Evolutionary conservation across 2,329 filamentous ascomycete species (phyloP), one percentile per base, ranked within the genome.

Genomic region (Ceratocystis papillata): DNA sequence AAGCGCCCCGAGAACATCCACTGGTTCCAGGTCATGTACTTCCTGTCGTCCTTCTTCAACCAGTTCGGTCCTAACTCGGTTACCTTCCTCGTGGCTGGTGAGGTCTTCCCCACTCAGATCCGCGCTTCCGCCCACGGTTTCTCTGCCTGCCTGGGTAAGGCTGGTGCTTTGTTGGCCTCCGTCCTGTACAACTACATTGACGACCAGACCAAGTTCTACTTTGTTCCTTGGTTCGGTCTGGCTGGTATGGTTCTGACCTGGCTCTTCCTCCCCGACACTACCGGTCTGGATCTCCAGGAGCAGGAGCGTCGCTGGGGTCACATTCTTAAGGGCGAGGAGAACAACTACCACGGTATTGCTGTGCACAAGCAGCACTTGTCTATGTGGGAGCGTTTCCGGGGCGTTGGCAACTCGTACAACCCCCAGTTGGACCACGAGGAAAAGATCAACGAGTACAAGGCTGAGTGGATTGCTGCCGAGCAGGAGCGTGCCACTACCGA

Each of bases 1-100:
- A 90, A 83, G 22, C 80, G 80, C 62, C 78, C 81, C 0, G 79
- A 80, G 5, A 84, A 90, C 72, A 87, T 96, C 75, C 86, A 90
- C 73, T 80, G 82, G n/a, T 97, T 97, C 86, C 92, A 96, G 79
- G 86, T 92, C 74, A 96, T 97, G 90, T 96, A 96, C 82, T 96
- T 96, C 79, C 76, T 97, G 71, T 96, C 90, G 6, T 96, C 90
- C 28, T 97, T 97, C 81, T 97, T 97, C 86, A 96, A 96, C 82
- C 93, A 97, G 75, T 97, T 97, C 73, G 93, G 93, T 12, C 93
- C 93, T 76, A 97, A 97, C 82, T 87, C 86, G 60, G 91, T 96
- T 72, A 96, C 92, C 69, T 97, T 97, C 88, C 84, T 97, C 70
- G 89, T 96, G 45, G 93, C 93, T 55, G 93, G 90, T 55, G 93